Evolutionary conservation across 345 rosid genomes (phyloP).

Genomic region (Eucalyptus erythrocorys): DNA sequence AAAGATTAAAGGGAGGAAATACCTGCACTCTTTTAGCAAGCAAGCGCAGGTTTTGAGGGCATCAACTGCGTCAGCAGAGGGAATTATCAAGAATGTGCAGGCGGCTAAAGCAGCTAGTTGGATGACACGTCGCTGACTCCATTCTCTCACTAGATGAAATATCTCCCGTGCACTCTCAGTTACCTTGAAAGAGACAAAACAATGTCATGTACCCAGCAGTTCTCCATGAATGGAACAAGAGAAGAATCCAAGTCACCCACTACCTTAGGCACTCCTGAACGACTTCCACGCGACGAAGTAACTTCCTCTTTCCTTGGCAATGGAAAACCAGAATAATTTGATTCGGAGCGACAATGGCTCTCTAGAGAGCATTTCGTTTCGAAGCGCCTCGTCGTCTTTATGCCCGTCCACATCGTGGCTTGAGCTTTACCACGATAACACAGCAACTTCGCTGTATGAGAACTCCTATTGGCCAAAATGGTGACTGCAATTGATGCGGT

Average conservation of each 20-base stretch:
- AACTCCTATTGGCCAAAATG: conserved; percentile 5
- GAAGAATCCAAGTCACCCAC: background rate
- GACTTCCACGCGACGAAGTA: conserved; percentile 3
- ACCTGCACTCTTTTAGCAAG: conserved; percentile 92
- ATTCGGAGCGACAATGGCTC: background rate
- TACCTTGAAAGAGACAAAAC: conserved; percentile 17
- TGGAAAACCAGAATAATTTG: background rate
- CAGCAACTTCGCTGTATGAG: conserved; percentile 4
- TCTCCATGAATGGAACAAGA: background rate
- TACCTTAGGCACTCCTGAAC: conserved; percentile 17
- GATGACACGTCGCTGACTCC: conserved; percentile 19
- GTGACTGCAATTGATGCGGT: conserved; percentile 14
- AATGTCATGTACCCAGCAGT: conserved; percentile 2
- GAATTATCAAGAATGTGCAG: conserved; percentile 49
- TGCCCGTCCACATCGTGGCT: background rate
- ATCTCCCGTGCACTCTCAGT: background rate
- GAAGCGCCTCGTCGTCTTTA: background rate
- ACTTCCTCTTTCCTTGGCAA: conserved; percentile 14
- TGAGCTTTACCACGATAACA: background rate
- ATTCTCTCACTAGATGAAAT: conserved; percentile 17
- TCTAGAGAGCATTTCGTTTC: background rate
- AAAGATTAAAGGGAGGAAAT: background rate
- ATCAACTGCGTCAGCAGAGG: conserved; percentile 86
- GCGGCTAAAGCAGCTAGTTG: conserved; percentile 50
- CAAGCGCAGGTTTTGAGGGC: conserved; percentile 93